Conservation (phyloP, 192 early-diverging fungal species). For the Coemansia javaensis region DNA sequence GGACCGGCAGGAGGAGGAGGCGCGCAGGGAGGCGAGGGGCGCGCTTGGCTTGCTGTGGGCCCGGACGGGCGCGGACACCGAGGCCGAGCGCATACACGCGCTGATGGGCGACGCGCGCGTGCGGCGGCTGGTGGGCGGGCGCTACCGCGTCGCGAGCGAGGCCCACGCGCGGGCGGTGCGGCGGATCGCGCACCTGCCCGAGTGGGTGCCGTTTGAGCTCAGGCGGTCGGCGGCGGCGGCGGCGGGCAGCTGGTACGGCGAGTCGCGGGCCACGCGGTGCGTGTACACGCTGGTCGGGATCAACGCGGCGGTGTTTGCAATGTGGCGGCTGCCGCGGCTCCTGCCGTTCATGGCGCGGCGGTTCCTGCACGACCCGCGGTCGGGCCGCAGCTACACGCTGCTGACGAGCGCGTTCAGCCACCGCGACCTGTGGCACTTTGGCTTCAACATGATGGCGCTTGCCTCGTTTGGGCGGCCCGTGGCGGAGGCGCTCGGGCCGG, state of each 20-base stretch:
- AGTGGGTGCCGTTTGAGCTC: slow-evolving; percentile 31
- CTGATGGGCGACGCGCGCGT: slow-evolving; percentile 26
- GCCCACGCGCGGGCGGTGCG: slow-evolving; percentile 19
- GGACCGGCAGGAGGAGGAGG: slow-evolving; percentile 3
- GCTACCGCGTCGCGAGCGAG: slow-evolving; percentile 8
- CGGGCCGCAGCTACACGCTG: slow-evolving; percentile 64
- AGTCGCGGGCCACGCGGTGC: slow-evolving; percentile 18
- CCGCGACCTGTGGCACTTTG: slow-evolving; percentile 64
- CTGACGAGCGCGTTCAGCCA: slow-evolving; percentile 80
- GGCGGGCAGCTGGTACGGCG: slow-evolving; percentile 27
- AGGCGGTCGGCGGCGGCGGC: slow-evolving; percentile 15
- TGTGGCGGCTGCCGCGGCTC: slow-evolving; percentile 68
- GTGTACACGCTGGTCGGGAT: slow-evolving; percentile 59
- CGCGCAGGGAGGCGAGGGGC: neutral
- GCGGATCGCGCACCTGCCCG: slow-evolving; percentile 26
- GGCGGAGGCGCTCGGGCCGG: slow-evolving; percentile 53
- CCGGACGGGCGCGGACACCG: neutral
- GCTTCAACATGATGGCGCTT: slow-evolving; percentile 77
- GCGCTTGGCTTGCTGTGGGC: slow-evolving; percentile 1
- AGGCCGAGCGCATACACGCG: slow-evolving; percentile 6
- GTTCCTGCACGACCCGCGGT: slow-evolving; percentile 76
- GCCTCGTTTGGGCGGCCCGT: slow-evolving; percentile 59
- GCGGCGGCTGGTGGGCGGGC: slow-evolving; percentile 18
- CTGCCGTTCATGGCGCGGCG: slow-evolving; percentile 65
- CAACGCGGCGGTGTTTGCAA: slow-evolving; percentile 67